Conservation (phyloP, 345 rosid species). For the Angophora floribunda region DNA sequence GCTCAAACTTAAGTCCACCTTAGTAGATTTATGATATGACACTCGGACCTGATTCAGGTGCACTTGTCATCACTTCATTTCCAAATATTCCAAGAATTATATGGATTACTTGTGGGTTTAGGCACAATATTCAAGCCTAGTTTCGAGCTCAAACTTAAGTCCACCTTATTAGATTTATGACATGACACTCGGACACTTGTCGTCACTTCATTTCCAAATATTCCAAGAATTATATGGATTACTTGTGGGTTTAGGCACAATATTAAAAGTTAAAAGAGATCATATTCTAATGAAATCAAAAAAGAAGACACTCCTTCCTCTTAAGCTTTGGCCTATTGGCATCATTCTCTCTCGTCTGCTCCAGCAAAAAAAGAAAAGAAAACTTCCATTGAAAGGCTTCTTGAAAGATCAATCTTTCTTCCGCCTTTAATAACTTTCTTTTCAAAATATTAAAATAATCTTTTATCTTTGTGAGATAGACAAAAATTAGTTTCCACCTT, state of each 20-base stretch:
- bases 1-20: background rate
- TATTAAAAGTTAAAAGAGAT: background rate
- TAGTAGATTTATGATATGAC: background rate
- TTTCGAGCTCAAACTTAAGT: background rate
- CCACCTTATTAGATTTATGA: background rate
- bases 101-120: background rate
- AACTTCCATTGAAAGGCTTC: background rate
- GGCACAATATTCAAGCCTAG: too few species aligned
- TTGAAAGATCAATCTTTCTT: background rate
- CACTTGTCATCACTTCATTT: background rate
- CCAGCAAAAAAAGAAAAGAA: background rate
- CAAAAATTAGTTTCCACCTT: background rate
- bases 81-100: background rate
- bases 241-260: background rate
- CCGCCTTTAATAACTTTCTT: background rate
- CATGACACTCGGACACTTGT: background rate
- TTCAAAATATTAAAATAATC: background rate
- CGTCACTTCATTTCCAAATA: background rate
- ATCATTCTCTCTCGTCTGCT: background rate
- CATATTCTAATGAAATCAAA: background rate
- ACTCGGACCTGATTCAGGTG: background rate
- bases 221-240: background rate
- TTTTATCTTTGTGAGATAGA: background rate
- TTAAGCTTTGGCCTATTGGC: background rate
- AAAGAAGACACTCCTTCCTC: background rate